These are phyloP conservation scores for Penicillium corylophilum DNA, from an alignment of 2,329 filamentous ascomycete genomes.

Conservation along the genomic window DNA sequence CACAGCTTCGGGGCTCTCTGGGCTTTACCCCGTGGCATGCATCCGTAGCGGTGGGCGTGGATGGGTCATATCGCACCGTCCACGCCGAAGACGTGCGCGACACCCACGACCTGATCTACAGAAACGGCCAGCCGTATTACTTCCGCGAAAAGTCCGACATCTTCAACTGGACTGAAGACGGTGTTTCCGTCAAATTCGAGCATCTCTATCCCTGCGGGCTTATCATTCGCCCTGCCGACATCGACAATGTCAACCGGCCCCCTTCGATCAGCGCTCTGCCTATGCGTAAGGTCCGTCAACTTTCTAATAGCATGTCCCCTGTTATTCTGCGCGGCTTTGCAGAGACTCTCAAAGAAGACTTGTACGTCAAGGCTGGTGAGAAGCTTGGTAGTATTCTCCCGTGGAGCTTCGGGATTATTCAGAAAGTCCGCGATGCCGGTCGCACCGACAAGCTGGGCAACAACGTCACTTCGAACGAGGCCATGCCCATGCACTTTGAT, in stretches of 20 bases:
- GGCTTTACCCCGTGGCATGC: conserved; percentile 38
- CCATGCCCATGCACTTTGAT: conserved; percentile 60
- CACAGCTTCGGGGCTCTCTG: conserved; percentile 22
- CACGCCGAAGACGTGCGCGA: conserved; percentile 28
- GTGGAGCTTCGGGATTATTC: conserved; percentile 55
- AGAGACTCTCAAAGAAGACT: conserved; percentile 46
- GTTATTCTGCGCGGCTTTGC: conserved; percentile 55
- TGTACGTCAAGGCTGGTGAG: conserved; percentile 48
- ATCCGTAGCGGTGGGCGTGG: conserved; percentile 30
- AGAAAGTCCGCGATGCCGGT: conserved; percentile 53
- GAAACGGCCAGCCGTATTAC: conserved; percentile 49
- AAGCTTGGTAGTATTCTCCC: conserved; percentile 51
- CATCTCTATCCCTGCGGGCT: conserved; percentile 47
- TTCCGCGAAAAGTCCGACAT: conserved; percentile 53
- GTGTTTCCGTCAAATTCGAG: conserved; percentile 38
- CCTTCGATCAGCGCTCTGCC: conserved; percentile 24
- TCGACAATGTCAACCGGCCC: conserved; percentile 20
- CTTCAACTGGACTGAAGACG: conserved; percentile 43
- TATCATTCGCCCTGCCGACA: conserved; percentile 23
- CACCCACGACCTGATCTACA: conserved; percentile 49
- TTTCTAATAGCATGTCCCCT: conserved; percentile 55
- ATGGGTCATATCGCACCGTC: conserved; percentile 26
- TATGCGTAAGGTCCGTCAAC: conserved; percentile 31
- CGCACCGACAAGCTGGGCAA: conserved; percentile 48
- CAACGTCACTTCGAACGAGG: conserved; percentile 55